Percentiles rank a stretch among this genome's conserved stretches.
phyloP scores from a whole-genome alignment of 768 basidiomycete genomes.

The Kwoniella botswanensis region DNA sequence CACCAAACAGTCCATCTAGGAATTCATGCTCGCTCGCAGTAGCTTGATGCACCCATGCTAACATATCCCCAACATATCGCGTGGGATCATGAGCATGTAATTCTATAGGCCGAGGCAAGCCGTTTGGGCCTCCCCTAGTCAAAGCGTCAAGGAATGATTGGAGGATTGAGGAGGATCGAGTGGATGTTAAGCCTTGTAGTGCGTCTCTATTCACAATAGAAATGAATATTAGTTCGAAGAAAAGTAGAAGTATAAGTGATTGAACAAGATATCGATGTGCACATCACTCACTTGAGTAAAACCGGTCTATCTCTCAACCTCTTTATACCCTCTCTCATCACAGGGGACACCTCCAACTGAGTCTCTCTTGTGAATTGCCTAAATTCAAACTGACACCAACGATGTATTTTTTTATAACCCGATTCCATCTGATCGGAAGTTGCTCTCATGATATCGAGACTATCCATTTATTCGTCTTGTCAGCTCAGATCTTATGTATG shows the following conservation, averaged over 20 bases:
- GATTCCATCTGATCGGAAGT: slow-evolving; percentile 83
- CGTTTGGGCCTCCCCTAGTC: slow-evolving; percentile 83
- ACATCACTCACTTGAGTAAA: slow-evolving; percentile 68
- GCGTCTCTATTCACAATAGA: slow-evolving; percentile 66
- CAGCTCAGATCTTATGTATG: neutral
- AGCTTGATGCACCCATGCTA: slow-evolving; percentile 96
- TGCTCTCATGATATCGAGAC: slow-evolving; percentile 84
- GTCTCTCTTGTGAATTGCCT: slow-evolving; percentile 75
- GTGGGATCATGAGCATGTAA: slow-evolving; percentile 97
- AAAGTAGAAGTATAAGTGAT: no score
- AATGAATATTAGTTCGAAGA: no score
- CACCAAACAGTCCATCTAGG: slow-evolving; percentile 80
- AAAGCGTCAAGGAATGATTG: slow-evolving; percentile 83
- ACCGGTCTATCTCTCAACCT: slow-evolving; percentile 79
- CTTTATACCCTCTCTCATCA: slow-evolving; percentile 72
- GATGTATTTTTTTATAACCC: slow-evolving; percentile 84
- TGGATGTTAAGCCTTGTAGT: slow-evolving; percentile 74
- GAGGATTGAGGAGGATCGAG: slow-evolving; percentile 78
- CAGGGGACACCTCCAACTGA: slow-evolving; percentile 68
- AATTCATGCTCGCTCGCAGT: slow-evolving; percentile 96
- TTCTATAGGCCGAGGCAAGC: slow-evolving; percentile 89
- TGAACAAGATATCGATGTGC: no score
- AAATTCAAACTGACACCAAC: slow-evolving; percentile 85
- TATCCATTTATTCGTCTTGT: slow-evolving; percentile 55
- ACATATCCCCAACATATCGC: slow-evolving; percentile 96